phyloP scores from a whole-genome alignment of 2,329 filamentous ascomycete species.

The Davidsoniella australis region DNA sequence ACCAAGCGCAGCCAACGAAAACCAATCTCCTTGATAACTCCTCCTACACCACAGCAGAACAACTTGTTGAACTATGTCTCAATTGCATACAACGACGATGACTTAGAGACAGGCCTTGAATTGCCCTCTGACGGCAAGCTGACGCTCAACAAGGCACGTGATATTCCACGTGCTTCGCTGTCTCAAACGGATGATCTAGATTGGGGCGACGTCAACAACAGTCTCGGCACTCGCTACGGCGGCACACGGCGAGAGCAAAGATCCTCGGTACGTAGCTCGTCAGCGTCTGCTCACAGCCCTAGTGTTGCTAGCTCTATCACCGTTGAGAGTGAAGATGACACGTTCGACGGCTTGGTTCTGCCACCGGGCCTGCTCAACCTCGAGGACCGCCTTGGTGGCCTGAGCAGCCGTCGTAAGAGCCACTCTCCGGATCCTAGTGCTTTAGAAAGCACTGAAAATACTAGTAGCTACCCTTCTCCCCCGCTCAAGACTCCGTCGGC shows the following conservation, averaged over 20 bases:
- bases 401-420: constrained; percentile 53
- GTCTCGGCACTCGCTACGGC: constrained; percentile 75
- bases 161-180: constrained; percentile 33
- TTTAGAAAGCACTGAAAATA: background rate
- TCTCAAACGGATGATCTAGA: constrained; percentile 68
- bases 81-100: constrained; percentile 32
- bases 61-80: background rate
- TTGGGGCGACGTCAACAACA: constrained; percentile 88
- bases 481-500: constrained; percentile 18
- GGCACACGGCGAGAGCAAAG: constrained; percentile 67
- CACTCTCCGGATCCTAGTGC: constrained; percentile 32
- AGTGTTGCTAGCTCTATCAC: constrained; percentile 86
- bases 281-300: constrained; percentile 75
- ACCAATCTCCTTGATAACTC: constrained; percentile 35
- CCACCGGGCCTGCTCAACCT: constrained; percentile 75
- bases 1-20: constrained; percentile 41
- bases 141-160: constrained; percentile 42
- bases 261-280: constrained; percentile 61
- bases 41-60: constrained; percentile 34
- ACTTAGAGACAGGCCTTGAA: constrained; percentile 58
- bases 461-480: constrained; percentile 7
- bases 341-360: constrained; percentile 73
- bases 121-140: constrained; percentile 50
- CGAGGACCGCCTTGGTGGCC: constrained; percentile 38
- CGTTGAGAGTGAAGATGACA: constrained; percentile 83